Percentiles rank a stretch among this genome's conserved stretches.
phyloP scores from a whole-genome alignment of 192 early-diverging fungal species.

The Funneliformis geosporum region DNA sequence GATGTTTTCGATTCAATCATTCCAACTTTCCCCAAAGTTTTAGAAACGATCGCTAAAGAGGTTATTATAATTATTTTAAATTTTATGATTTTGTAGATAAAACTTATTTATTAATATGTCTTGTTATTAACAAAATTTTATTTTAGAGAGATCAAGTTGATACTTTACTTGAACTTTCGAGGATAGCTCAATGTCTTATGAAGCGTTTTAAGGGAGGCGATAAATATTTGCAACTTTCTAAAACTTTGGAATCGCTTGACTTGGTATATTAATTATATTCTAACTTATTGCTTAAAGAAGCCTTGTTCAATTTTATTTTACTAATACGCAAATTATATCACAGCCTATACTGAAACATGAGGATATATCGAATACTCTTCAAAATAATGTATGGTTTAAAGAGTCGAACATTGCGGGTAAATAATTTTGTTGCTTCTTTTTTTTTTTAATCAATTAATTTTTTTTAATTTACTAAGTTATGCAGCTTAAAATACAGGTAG shows the following conservation, averaged over 20 bases:
- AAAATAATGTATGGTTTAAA: constrained; percentile 1
- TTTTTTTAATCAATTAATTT: not conserved
- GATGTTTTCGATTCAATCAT: constrained; percentile 38
- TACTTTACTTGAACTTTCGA: not conserved
- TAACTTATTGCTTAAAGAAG: not conserved
- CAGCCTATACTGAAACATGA: not conserved
- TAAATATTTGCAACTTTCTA: not conserved
- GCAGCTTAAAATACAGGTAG: not conserved
- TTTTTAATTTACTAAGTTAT: not conserved
- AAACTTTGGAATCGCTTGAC: not conserved
- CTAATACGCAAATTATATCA: not conserved
- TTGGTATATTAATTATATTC: constrained; percentile 10
- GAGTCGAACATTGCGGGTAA: not conserved
- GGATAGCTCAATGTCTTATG: constrained; percentile 20
- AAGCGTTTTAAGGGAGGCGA: not conserved
- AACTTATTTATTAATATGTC: not conserved
- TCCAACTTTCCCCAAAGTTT: constrained; percentile 16
- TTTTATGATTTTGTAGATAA: not conserved
- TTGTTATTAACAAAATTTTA: not conserved
- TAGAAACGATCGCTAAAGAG: constrained; percentile 1
- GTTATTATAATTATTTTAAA: not conserved
- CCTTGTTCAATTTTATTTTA: not conserved
- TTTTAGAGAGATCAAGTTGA: constrained; percentile 1
- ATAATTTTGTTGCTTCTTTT: not conserved
- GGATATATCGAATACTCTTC: not conserved